A percentile compares a stretch with the other conserved stretches of the same genome.
Conservation (phyloP, 2,329 filamentous ascomycete genomes). For the Monilinia fructicola region DNA sequence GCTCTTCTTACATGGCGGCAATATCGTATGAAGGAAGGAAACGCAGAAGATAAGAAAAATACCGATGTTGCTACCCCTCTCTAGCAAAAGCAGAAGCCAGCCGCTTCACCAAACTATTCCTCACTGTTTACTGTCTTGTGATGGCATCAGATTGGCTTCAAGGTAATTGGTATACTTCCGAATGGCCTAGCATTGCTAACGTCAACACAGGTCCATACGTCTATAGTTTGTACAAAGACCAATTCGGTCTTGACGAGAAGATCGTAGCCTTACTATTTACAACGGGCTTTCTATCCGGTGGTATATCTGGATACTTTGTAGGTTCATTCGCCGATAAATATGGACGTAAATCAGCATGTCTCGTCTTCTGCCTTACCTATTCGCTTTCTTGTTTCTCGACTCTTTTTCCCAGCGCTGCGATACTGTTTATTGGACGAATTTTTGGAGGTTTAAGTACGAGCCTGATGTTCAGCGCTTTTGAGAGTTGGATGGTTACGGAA, state of each 20-base stretch:
- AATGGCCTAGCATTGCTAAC: slow-evolving; percentile 38
- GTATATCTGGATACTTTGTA: slow-evolving; percentile 39
- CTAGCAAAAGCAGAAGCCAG: slow-evolving; percentile 35
- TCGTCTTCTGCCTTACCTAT: slow-evolving; percentile 55
- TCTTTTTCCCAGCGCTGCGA: slow-evolving; percentile 44
- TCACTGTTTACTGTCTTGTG: slow-evolving; percentile 49
- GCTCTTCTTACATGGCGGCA: slow-evolving; percentile 37
- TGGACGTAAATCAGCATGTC: slow-evolving; percentile 51
- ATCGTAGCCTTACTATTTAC: slow-evolving; percentile 39
- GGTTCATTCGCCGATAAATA: slow-evolving; percentile 39
- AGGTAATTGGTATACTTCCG: slow-evolving; percentile 42
- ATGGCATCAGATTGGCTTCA: slow-evolving; percentile 55
- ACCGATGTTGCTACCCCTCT: slow-evolving; percentile 30
- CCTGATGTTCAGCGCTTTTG: slow-evolving; percentile 58
- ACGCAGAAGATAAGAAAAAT: slow-evolving; percentile 27
- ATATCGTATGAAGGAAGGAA: slow-evolving; percentile 30
- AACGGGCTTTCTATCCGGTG: slow-evolving; percentile 40
- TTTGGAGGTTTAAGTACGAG: slow-evolving; percentile 57
- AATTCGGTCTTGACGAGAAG: slow-evolving; percentile 37
- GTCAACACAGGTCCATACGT: slow-evolving; percentile 37
- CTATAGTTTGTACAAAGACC: slow-evolving; percentile 41
- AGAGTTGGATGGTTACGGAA: slow-evolving; percentile 62
- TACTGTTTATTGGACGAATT: slow-evolving; percentile 54
- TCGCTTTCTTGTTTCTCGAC: slow-evolving; percentile 54
- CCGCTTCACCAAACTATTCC: slow-evolving; percentile 40